These are phyloP conservation scores for Phialophora tarda DNA, from an alignment of 2,329 filamentous ascomycete species.

Conservation along the genomic window DNA sequence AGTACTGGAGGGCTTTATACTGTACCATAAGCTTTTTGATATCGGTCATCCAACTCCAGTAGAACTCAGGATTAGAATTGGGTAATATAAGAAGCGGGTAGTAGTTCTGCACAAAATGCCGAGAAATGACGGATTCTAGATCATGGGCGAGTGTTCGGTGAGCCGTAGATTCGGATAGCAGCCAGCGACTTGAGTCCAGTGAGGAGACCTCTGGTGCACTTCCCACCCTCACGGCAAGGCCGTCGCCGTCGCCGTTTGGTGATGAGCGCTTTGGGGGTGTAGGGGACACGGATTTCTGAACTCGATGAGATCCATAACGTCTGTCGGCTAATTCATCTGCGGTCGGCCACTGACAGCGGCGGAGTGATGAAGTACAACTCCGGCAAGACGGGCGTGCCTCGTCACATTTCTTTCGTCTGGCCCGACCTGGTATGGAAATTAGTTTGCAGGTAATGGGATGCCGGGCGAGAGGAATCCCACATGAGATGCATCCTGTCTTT, in stretches of 20 bases:
- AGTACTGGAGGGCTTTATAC: slow-evolving; percentile 25
- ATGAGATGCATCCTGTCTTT: slow-evolving; percentile 31
- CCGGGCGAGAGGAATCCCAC: slow-evolving; percentile 9
- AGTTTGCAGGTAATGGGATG: neutral
- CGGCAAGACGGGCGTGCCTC: slow-evolving; percentile 24
- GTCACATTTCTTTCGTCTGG: slow-evolving; percentile 29
- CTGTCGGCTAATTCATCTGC: slow-evolving; percentile 26
- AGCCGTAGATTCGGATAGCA: slow-evolving; percentile 24
- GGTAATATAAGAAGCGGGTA: slow-evolving; percentile 27
- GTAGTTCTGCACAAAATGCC: slow-evolving; percentile 29
- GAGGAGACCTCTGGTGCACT: too few species aligned
- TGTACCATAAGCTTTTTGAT: slow-evolving; percentile 29
- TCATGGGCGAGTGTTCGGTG: slow-evolving; percentile 23
- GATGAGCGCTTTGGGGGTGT: neutral
- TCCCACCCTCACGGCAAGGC: too few species aligned
- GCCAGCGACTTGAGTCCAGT: slow-evolving; percentile 7
- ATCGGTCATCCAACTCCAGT: slow-evolving; percentile 26
- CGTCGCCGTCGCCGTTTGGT: too few species aligned
- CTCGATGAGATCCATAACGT: slow-evolving; percentile 21
- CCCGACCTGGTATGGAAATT: slow-evolving; percentile 15
- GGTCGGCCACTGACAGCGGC: slow-evolving; percentile 29
- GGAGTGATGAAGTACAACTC: slow-evolving; percentile 18
- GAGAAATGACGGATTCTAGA: slow-evolving; percentile 26
- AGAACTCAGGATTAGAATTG: slow-evolving; percentile 27
- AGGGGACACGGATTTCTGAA: slow-evolving; percentile 3